Percentiles rank a stretch among this genome's conserved stretches.
phyloP scores from a whole-genome alignment of 2,329 filamentous ascomycete genomes.

The Microdochium nivale region DNA sequence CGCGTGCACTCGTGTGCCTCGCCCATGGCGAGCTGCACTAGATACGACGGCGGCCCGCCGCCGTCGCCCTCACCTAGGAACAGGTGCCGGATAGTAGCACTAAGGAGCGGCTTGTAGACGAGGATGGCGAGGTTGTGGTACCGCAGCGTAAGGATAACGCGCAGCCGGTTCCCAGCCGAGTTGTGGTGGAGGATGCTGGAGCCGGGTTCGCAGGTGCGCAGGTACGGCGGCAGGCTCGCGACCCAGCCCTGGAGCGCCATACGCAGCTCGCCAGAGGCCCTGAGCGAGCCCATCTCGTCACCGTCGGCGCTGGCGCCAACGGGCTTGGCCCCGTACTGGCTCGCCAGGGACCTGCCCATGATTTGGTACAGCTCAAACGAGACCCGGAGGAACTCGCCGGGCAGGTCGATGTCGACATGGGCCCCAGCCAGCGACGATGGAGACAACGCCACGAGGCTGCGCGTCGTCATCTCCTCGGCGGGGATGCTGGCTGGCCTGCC shows the following conservation, averaged over 20 bases:
- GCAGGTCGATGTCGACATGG: neutral
- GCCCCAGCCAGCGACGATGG: neutral
- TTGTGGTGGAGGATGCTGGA: neutral
- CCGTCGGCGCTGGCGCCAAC: neutral
- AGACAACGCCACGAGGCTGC: neutral
- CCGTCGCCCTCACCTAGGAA: neutral
- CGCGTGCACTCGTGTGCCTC: conserved; percentile 1
- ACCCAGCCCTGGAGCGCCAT: neutral
- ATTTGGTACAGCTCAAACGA: conserved; percentile 1
- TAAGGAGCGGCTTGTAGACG: conserved; percentile 1
- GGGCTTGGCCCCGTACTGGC: conserved; percentile 1
- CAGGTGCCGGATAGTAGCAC: neutral
- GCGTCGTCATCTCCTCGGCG: neutral
- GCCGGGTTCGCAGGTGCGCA: neutral
- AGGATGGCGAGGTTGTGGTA: conserved; percentile 1
- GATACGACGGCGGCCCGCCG: neutral
- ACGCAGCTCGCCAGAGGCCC: conserved; percentile 1
- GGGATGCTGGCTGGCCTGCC: conserved; percentile 1
- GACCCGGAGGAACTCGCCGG: neutral
- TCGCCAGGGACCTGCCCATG: conserved; percentile 1
- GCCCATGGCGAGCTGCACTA: conserved; percentile 1
- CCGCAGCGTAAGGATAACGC: neutral
- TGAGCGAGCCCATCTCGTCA: neutral
- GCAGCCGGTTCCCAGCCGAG: neutral
- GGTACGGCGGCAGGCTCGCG: neutral